Base-by-base conservation (phyloP, 768 basidiomycete genomes). In the Xerocomellus dryophilus region DNA sequence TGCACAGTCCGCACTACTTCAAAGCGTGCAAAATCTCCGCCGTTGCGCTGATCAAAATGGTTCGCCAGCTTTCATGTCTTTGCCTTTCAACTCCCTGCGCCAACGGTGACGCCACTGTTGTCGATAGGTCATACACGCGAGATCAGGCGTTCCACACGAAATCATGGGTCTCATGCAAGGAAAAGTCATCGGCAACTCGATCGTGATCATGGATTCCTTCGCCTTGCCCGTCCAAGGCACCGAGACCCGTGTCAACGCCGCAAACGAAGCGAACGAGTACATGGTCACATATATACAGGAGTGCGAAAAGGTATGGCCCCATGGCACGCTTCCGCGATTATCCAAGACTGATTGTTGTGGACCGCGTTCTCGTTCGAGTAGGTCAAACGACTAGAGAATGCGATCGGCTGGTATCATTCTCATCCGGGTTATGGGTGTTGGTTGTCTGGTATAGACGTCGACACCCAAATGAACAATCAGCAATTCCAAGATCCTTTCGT, bases 91-190 rank as follows among this genome's bases (percentile, higher is more conserved):
- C 27, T 2, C 20, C 12, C 40, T 32, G 9, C 10, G 12, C 40
- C 9, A 14, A 21, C 12, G 31, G 2, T 25, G 17, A 54, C 18
- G 7, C 10, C n/a, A 3, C 15, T 17, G 8, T 34, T 17, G 20
- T 32, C 10, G 17, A 73, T 73, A 98, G 96, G 89, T 98, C 58
- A 98, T 98, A 69, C 96, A 98, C 70, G 96, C 96, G 31, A 85
- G 96, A 47, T 98, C 96, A 3, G 96, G 96, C 54, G 96, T 97
- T 6, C 88, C 90, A 54, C 92, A 98, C 75, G 96, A 99, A 74
- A 97, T 99, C 67, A 99, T 99, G 96, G 96, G 96, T 10, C 81
- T 98, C 31, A 97, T 99, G 94, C 95, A 97, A 72, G 95, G 95
- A 52, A 96, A 97, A 73, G 87, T 97, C 35, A 74, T 90, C 9